Evolutionary conservation across 495 filamentous ascomycete genomes (phyloP).

Genomic region (Hyaloscypha bicolor): DNA sequence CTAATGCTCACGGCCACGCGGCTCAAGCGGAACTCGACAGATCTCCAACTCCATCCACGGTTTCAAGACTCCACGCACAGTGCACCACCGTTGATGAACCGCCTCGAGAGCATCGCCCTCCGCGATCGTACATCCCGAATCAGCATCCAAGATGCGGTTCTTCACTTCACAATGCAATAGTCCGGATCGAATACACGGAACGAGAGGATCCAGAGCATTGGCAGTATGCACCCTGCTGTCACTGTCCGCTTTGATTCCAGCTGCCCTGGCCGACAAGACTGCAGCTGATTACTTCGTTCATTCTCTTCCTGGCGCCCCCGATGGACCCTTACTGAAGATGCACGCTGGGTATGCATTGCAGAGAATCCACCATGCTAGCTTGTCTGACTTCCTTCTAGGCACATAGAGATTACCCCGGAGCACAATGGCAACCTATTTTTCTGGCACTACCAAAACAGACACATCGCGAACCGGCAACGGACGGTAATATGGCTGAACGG

Average conservation of each 20-base stretch:
- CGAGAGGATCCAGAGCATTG: slow-evolving; percentile 2
- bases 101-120: background rate
- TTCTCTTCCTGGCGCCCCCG: slow-evolving; percentile 81
- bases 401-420: slow-evolving; percentile 83
- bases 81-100: slow-evolving; percentile 8
- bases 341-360: slow-evolving; percentile 80
- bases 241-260: slow-evolving; percentile 17
- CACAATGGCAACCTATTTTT: slow-evolving; percentile 95
- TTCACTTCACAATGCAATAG: slow-evolving; percentile 11
- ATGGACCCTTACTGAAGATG: slow-evolving; percentile 86
- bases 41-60: background rate
- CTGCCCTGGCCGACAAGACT: slow-evolving; percentile 44
- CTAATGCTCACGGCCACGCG: background rate
- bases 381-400: slow-evolving; percentile 51
- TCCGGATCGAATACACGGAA: background rate
- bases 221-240: slow-evolving; percentile 27
- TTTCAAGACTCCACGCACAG: background rate
- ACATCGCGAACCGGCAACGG: slow-evolving; percentile 88
- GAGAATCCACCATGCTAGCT: background rate
- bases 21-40: background rate
- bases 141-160: slow-evolving; percentile 30
- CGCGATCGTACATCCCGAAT: background rate
- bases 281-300: slow-evolving; percentile 90
- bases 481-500: slow-evolving; percentile 98
- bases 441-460: slow-evolving; percentile 94